phyloP scores from a whole-genome alignment of 192 early-diverging fungal species.

The Podila minutissima region DNA sequence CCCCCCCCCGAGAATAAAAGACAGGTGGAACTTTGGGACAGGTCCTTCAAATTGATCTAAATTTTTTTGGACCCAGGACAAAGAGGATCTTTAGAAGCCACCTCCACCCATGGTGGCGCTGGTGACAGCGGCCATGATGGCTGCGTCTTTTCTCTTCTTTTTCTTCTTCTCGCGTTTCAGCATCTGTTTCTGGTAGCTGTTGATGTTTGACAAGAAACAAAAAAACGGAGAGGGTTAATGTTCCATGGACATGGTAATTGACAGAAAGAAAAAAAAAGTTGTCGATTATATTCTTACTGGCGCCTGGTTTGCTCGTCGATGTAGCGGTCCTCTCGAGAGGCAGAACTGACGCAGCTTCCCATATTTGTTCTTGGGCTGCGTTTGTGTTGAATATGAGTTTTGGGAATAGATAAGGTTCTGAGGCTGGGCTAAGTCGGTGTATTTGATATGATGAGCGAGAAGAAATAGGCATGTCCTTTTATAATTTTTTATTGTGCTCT shows the following conservation, averaged over 20 bases:
- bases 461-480: too few relatives aligned
- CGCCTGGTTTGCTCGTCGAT: constrained; percentile 2
- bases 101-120: too few relatives aligned
- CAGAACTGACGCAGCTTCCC: constrained; percentile 9
- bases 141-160: background rate
- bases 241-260: background rate
- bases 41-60: too few relatives aligned
- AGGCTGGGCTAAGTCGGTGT: too few relatives aligned
- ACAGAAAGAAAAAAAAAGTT: background rate
- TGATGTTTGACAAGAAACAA: too few relatives aligned
- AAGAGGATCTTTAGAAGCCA: background rate
- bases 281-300: constrained; percentile 3
- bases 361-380: background rate
- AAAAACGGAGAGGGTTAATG: background rate
- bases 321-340: constrained; percentile 2
- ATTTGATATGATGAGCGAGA: too few relatives aligned
- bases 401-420: background rate
- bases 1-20: background rate
- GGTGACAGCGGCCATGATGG: background rate
- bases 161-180: background rate
- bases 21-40: background rate
- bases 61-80: background rate
- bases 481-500: too few relatives aligned
- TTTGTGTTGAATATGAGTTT: background rate
- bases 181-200: too few relatives aligned